Base-by-base conservation (phyloP, 768 basidiomycete genomes). In the Serpula lacrymans region DNA sequence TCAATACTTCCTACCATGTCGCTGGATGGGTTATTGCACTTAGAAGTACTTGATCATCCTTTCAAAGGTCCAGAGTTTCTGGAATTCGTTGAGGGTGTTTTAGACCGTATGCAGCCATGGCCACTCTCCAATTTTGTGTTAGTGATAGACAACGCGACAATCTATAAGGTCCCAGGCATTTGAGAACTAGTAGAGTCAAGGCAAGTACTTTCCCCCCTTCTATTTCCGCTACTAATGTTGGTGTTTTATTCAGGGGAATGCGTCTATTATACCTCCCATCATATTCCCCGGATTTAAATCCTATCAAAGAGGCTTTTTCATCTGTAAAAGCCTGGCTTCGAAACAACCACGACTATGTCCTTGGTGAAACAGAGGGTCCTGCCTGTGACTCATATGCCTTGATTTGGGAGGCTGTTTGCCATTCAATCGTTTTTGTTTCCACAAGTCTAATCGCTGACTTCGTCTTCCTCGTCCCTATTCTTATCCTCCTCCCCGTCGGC, bases 281-380 rank as follows among this genome's bases (percentile, higher is more conserved):
- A 3, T 70, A 69, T 41, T 70, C 67, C 0, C 67, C 66, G 0
- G 66, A 71, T 32, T 38, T 64, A 26, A 68, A 71, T 33, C 67
- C 68, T 0, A 67, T 68, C 13, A 59, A 70, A 42, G 62, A 67
- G 40, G 65, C 63, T 0, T 70, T 69, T 39, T 65, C 60, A 0
- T 39, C 42, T 0, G 55, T 60, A 37, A 61, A 58, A 30, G 28
- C 53, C 5, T 29, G 44, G 13, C 34, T 60, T 16, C n/a, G n/a
- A n/a, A n/a, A n/a, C n/a, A n/a, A n/a, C n/a, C n/a, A n/a, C n/a
- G n/a, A n/a, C n/a, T n/a, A n/a, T n/a, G n/a, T n/a, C n/a, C n/a
- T n/a, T n/a, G n/a, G n/a, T n/a, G n/a, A n/a, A n/a, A n/a, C n/a
- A n/a, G n/a, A n/a, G n/a, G n/a, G n/a, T n/a, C n/a, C n/a, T n/a